These are phyloP conservation scores for Parascedosporium putredinis DNA, from an alignment of 2,329 filamentous ascomycete genomes.

Conservation along the genomic window DNA sequence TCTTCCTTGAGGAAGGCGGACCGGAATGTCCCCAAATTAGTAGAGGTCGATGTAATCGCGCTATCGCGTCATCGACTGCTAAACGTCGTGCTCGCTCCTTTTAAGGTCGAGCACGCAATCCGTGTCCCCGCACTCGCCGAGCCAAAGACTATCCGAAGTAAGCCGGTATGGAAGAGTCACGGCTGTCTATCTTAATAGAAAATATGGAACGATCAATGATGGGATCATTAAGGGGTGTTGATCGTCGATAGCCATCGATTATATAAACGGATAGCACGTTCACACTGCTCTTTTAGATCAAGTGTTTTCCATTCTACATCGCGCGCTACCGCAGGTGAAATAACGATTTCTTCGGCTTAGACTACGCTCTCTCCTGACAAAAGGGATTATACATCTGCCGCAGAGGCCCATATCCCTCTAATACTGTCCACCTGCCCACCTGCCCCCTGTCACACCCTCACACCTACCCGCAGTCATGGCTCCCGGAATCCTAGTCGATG, in stretches of 20 bases:
- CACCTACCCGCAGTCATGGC: too few relatives aligned
- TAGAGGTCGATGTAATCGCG: too few relatives aligned
- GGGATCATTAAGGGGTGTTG: background rate
- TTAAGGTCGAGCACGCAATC: background rate
- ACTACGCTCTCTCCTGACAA: too few relatives aligned
- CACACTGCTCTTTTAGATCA: background rate
- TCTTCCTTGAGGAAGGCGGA: background rate
- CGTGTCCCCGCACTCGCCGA: background rate
- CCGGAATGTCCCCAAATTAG: background rate
- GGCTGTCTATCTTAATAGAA: background rate
- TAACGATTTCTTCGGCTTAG: too few relatives aligned
- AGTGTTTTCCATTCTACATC: background rate
- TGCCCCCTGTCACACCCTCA: too few relatives aligned
- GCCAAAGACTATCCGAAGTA: background rate
- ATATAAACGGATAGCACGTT: background rate
- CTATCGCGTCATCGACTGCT: background rate
- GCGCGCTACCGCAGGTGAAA: background rate
- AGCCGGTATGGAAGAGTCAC: background rate
- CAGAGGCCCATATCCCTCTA: too few relatives aligned
- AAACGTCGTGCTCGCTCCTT: background rate
- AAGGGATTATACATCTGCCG: too few relatives aligned
- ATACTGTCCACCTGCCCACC: too few relatives aligned
- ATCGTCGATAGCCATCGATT: background rate
- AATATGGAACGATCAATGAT: background rate
- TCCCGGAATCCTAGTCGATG: constrained; percentile 13